Evolutionary conservation across 495 filamentous ascomycete genomes (phyloP), one percentile per base, ranked within the genome.

Genomic region (Aspergillus saccharolyticus): DNA sequence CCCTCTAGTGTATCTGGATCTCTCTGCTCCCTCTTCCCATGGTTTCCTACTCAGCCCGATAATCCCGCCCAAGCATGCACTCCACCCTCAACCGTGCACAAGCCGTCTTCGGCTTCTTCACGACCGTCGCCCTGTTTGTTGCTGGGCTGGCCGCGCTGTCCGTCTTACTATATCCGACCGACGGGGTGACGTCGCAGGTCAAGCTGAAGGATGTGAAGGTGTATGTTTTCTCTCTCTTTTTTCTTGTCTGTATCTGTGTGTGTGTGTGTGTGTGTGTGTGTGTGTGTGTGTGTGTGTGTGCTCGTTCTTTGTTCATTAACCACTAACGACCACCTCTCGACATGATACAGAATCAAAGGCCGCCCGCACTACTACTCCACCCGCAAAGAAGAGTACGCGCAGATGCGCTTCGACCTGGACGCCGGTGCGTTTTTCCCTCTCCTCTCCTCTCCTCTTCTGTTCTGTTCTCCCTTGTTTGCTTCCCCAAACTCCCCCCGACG

Each of bases 101-200:
- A 73, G 91, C 91, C 76, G 86, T 92, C 62, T 98, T 98, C 72
- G 91, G 93, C 69, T 96, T 95, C 84, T 97, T 97, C 80, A 97
- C 93, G 24, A 94, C 91, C 30, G 92, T 96, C 55, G 86, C 88
- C 30, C 92, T 94, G 68, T 80, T 82, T 57, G 85, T 96, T 22
- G 91, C 86, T 43, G 80, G 83, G 17, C 69, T 92, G 19, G 87
- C 96, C 58, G 92, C 94, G 43, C 67, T 86, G 44, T 89, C 91
- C 7, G 87, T 89, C 51, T 70, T 96, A 25, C 49, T 91, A n/a
- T 78, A 83, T 42, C 83, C 88, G 2, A 68, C 70, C 16, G 85
- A 91, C 46, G 75, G 77, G 15, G 87, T 89, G 6, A 82, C 71
- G 18, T 83, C 85, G 24, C 80, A 70, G 45, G 75, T 96, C 20